Base-by-base conservation (phyloP, 2,329 filamentous ascomycete genomes). In the Conoideocrella luteorostrata region DNA sequence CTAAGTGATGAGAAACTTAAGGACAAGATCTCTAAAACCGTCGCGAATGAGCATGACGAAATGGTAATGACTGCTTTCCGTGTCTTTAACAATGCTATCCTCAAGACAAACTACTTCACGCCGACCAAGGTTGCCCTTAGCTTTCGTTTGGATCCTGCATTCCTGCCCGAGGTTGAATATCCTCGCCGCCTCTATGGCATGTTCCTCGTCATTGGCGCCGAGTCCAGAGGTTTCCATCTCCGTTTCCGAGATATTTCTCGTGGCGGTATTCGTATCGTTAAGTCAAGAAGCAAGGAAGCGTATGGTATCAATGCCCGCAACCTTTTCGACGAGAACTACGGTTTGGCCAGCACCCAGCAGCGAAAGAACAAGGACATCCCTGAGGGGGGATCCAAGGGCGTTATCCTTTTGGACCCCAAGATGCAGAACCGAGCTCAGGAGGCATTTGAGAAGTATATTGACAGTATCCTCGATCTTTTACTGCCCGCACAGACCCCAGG, bases 331-430 rank as follows among this genome's bases (percentile, higher is more conserved):
- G 93, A 98, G 71, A 98, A 98, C 69, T 98, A 98, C 69, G 94
- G 93, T 51, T 78, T 98, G 48, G 91, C 93, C 52, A 97, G 94
- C 68, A 98, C 93, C 0, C 93, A 98, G 68, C 93, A 98, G 70
- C 88, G 93, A 61, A 98, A 98, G 79, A 98, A 98, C 77, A 98
- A 98, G 74, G 93, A 98, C 59, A 98, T 98, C 41, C 93, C 93
- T 3, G 93, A 98, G 70, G 93, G 93, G 51, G 93, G 93, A 44
- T 95, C 91, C 57, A 98, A 98, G 73, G 93, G 93, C 70, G 93
- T 98, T 46, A 91, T 98, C 48, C 77, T 98, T 37, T 80, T 98
- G 32, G 91, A 98, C 64, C 81, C 88, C 50, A 84, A 90, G 62
- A 89, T 96, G 67, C 93, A 98, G 67, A 88, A 96, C 66, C 94